Evolutionary conservation across 2,329 filamentous ascomycete genomes (phyloP).

Genomic region (Aspergillus sp.): DNA sequence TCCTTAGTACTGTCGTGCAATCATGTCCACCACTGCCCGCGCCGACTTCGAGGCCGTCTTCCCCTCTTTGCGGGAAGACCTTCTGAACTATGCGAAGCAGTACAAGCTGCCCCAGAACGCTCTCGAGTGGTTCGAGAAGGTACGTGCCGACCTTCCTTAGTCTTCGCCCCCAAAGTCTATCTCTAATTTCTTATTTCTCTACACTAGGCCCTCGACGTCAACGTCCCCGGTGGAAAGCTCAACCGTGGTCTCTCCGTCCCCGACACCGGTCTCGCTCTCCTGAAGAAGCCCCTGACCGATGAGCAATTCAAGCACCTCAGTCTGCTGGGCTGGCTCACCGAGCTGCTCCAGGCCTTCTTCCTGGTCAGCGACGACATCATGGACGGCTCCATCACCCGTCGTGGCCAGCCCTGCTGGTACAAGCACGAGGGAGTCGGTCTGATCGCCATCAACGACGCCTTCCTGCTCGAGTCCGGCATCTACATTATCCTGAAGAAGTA

Average conservation of each 20-base stretch:
- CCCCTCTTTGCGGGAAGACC: conserved; percentile 78
- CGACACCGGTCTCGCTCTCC: conserved; percentile 81
- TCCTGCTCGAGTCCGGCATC: conserved; percentile 90
- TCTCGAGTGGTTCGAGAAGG: conserved; percentile 83
- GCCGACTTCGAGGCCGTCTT: conserved; percentile 86
- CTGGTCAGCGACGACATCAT: conserved; percentile 98
- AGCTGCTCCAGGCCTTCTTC: conserved; percentile 98
- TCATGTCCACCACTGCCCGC: conserved; percentile 69
- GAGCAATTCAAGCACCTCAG: conserved; percentile 88
- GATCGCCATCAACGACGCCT: conserved; percentile 97
- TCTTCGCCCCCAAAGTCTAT: background rate
- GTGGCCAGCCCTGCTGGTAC: conserved; percentile 96
- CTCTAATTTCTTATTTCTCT: background rate
- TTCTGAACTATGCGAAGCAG: conserved; percentile 74
- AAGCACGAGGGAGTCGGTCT: conserved; percentile 84
- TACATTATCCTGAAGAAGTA: conserved; percentile 91
- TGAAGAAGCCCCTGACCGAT: conserved; percentile 69
- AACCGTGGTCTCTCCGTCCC: conserved; percentile 98
- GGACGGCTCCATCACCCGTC: conserved; percentile 92
- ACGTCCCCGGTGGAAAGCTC: conserved; percentile 92
- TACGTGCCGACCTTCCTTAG: conserved; percentile 42
- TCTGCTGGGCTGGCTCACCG: conserved; percentile 93
- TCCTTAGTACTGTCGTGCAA: conserved; percentile 17
- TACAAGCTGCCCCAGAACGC: conserved; percentile 84
- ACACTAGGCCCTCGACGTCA: conserved; percentile 74